Evolutionary conservation across 352 stramenopile species (phyloP), one percentile per base, ranked within the genome.

Genomic region (Plasmopara muralis): DNA sequence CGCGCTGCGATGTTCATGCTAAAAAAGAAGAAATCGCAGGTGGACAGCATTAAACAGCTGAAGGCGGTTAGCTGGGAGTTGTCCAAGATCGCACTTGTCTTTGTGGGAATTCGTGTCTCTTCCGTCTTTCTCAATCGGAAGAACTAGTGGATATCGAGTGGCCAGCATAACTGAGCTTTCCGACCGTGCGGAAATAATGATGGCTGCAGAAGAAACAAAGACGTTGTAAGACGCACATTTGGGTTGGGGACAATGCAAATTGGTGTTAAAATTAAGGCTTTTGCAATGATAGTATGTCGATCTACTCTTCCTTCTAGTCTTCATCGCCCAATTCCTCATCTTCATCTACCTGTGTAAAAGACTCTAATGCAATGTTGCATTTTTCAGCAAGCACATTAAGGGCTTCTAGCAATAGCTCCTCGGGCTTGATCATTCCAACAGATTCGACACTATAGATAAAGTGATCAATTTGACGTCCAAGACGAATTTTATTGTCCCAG

Each of bases 401-500:
- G 29, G 83, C 83, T 50, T 93, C 83, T 4, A 72, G 66, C 41
- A 93, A 49, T 33, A 93, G 57, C 62, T 93, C 83, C 45, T 93
- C 78, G 0, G 80, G 72, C 38, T 89, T 89, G 55, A 91, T 85
- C 83, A 93, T 93, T 46, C 83, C 83, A 4, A 91, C 83, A 6
- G 77, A 86, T 61, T 93, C 83, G 56, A 93, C 57, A 43, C 71
- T 89, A 53, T 90, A 99, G 65, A 99, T 98, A 66, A 98, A 99
- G 70, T 98, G 95, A 71, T 98, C 86, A 34, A 81, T 89, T 55
- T 96, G 81, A 39, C 96, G 83, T 33, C 74, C 87, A 15, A 99
- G 86, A 50, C 77, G 71, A 25, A 99, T 88, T 47, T 83, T 89
- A 9, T 93, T 80, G 29, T 85, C 77, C 84, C 83, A 95, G 13